Conservation (phyloP, 2,329 filamentous ascomycete species). For the Hypocrella siamensis region DNA sequence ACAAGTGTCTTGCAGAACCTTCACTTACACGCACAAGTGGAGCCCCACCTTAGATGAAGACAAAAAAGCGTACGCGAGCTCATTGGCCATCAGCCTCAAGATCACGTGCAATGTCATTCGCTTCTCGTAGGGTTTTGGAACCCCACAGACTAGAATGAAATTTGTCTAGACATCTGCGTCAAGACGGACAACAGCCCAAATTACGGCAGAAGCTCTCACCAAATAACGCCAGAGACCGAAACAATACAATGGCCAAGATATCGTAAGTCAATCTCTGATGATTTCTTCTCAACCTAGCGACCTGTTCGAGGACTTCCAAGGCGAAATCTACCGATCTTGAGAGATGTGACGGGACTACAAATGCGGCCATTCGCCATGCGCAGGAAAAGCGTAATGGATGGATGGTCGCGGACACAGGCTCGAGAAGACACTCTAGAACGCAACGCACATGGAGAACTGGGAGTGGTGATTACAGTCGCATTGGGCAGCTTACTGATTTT, state of each 20-base stretch:
- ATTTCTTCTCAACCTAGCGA: too few species aligned
- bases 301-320: too few species aligned
- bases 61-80: not conserved
- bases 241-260: conserved; percentile 46
- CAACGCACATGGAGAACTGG: too few species aligned
- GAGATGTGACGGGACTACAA: too few species aligned
- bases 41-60: not conserved
- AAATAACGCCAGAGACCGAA: conserved; percentile 26
- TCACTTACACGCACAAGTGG: too few species aligned
- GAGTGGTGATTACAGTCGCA: too few species aligned
- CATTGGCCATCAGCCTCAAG: conserved; percentile 2
- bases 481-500: not conserved
- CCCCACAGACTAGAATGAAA: conserved; percentile 24
- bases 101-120: conserved; percentile 17
- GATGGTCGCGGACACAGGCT: too few species aligned
- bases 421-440: not conserved
- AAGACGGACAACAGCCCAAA: conserved; percentile 18
- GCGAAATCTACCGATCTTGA: too few species aligned
- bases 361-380: too few species aligned
- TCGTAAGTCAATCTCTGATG: conserved; percentile 39
- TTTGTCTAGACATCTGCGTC: conserved; percentile 16
- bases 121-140: conserved; percentile 23
- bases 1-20: too few species aligned
- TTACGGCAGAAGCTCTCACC: conserved; percentile 19
- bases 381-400: too few species aligned